Base-by-base conservation (phyloP, 2,329 filamentous ascomycete genomes). In the Colletotrichum lindemuthianum region DNA sequence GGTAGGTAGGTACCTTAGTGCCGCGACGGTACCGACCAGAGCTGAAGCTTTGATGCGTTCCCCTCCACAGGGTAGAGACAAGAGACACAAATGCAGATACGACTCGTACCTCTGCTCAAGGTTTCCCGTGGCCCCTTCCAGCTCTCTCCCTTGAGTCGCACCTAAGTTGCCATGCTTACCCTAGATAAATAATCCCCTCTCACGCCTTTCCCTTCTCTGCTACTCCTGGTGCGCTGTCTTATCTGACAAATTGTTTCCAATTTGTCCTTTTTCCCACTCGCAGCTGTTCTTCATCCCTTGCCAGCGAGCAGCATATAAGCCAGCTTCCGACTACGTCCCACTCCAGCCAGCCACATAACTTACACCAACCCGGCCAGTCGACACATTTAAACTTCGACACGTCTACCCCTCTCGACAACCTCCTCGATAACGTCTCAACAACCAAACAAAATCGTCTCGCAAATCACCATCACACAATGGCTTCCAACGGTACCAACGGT, bases 401-500 rank as follows among this genome's bases (percentile, higher is more conserved):
- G 8, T 36, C n/a, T 6, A 44, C 13, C 15, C n/a, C 37, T 11
- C 52, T 24, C 39, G 12, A 34, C 61, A 36, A 16, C 60, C 9
- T 16, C 39, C 16, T 45, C 57, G 58, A 65, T 33, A 61, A 32
- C 52, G 39, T 24, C 24, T 24, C 24, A 4, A 24, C 24, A 24
- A 24, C 24, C 24, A 24, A 60, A 48, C 37, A 7, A 15, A 15
- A 43, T 33, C 37, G 53, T 37, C 51, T 15, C 52, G 13, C 45
- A 9, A 34, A 52, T 32, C 54, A 43, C 41, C 15, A 63, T 60
- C 60, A 69, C 24, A 24, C 61, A 55, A 74, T 73, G 71, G 71
- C 73, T 59, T 64, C 72, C 60, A 75, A 73, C 69, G 69, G 67
- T 45, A 70, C 72, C 60, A 75, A 73, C 69, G 69, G 67, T 44